Conservation (phyloP, 2,329 filamentous ascomycete genomes). For the Sporothrix brunneoviolacea region DNA sequence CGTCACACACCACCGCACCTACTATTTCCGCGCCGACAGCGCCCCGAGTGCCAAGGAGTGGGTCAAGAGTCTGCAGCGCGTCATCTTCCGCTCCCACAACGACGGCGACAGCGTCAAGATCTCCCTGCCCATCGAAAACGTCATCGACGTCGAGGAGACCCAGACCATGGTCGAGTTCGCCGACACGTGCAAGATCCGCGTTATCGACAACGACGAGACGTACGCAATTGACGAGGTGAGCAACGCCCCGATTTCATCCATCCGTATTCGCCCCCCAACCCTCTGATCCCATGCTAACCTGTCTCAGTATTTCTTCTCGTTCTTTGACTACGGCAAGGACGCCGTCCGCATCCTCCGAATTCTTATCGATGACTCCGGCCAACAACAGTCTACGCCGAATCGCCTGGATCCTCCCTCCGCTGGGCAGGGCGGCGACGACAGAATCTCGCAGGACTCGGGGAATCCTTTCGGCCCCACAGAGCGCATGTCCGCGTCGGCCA, state of each 20-base stretch:
- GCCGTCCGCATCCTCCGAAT: conserved; percentile 71
- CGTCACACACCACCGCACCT: conserved; percentile 73
- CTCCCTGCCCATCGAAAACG: conserved; percentile 77
- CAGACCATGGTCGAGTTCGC: conserved; percentile 78
- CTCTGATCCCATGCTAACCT: too few species aligned
- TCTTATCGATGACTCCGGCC: conserved; percentile 59
- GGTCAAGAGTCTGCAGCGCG: conserved; percentile 88
- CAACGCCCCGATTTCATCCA: too few species aligned
- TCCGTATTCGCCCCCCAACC: too few species aligned
- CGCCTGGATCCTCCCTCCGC: conserved; percentile 3
- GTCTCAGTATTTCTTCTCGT: conserved; percentile 98
- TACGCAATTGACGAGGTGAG: conserved; percentile 96
- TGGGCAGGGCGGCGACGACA: conserved; percentile 1
- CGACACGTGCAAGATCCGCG: conserved; percentile 86
- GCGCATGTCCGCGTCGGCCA: conserved; percentile 14
- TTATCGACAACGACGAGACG: conserved; percentile 89
- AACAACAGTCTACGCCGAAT: conserved; percentile 24
- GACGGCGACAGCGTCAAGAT: conserved; percentile 97
- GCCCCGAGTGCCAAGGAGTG: conserved; percentile 85
- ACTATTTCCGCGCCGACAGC: conserved; percentile 86
- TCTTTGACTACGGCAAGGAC: conserved; percentile 80
- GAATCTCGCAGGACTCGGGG: conserved; percentile 13
- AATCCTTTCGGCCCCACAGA: conserved; percentile 12
- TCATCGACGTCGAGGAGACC: conserved; percentile 88
- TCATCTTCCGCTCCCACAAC: conserved; percentile 93